Evolutionary conservation across 345 rosid genomes (phyloP).

Genomic region (Rhizophora apiculata): DNA sequence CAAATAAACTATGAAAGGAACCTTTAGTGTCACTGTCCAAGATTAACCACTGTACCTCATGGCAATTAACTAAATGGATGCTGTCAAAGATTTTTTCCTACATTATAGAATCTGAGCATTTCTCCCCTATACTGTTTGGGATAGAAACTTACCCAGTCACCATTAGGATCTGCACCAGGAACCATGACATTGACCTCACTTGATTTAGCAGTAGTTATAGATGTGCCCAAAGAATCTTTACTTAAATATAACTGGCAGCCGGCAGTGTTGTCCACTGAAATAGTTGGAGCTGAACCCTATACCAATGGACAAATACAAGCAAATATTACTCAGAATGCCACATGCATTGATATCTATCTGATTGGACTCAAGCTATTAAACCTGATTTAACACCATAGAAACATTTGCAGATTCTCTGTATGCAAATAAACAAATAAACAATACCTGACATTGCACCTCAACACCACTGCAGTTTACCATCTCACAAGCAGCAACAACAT

Average conservation of each 20-base stretch:
- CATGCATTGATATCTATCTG: not conserved
- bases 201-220: conserved; percentile 89
- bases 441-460: conserved; percentile 98
- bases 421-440: not conserved
- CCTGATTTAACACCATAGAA: conserved; percentile 3
- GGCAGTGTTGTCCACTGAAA: conserved; percentile 84
- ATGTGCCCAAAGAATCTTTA: conserved; percentile 64
- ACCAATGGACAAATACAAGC: conserved; percentile 17
- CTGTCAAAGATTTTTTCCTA: not conserved
- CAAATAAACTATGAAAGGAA: too few relatives aligned
- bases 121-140: not conserved
- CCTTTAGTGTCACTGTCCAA: not conserved
- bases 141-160: conserved; percentile 67
- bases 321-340: conserved; percentile 10
- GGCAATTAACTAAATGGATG: not conserved
- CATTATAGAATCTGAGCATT: not conserved
- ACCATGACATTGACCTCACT: conserved; percentile 88
- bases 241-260: conserved; percentile 86
- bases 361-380: not conserved
- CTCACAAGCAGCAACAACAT: conserved; percentile 98
- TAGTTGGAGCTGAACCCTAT: conserved; percentile 91
- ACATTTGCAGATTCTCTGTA: not conserved
- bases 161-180: conserved; percentile 60
- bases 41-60: not conserved
- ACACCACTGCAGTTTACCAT: conserved; percentile 86